Percentiles rank a stretch among this genome's conserved stretches.
Evolutionary conservation across 2,329 filamentous ascomycete species (phyloP).

Genomic region (Lecanicillium sp.): DNA sequence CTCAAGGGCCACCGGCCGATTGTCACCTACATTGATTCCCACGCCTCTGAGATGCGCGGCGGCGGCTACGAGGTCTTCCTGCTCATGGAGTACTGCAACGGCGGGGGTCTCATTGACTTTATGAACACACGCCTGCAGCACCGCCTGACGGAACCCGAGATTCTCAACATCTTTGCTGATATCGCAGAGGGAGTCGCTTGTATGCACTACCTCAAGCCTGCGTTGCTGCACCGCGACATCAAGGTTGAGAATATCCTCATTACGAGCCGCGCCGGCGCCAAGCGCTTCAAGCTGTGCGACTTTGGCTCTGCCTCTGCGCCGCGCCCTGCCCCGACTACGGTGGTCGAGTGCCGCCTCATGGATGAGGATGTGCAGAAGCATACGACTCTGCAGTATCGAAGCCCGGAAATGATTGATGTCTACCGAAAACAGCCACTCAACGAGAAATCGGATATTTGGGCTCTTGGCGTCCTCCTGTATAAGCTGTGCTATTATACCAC

Average conservation of each 20-base stretch:
- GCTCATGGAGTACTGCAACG: slow-evolving; percentile 95
- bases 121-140: slow-evolving; percentile 99
- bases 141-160: slow-evolving; percentile 93
- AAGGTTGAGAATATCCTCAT: slow-evolving; percentile 99
- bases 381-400: slow-evolving; percentile 94
- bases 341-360: slow-evolving; percentile 81
- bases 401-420: slow-evolving; percentile 97
- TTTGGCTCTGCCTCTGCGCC: slow-evolving; percentile 89
- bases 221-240: slow-evolving; percentile 84
- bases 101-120: slow-evolving; percentile 94
- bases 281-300: slow-evolving; percentile 92
- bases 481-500: slow-evolving; percentile 99
- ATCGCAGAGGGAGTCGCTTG: slow-evolving; percentile 93
- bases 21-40: slow-evolving; percentile 96
- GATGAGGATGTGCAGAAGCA: slow-evolving; percentile 97
- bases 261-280: slow-evolving; percentile 55
- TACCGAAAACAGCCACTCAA: slow-evolving; percentile 95
- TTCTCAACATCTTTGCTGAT: slow-evolving; percentile 93
- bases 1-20: slow-evolving; percentile 94
- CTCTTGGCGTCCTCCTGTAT: slow-evolving; percentile 87
- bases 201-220: slow-evolving; percentile 97
- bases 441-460: slow-evolving; percentile 99
- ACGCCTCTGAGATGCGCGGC: slow-evolving; percentile 86
- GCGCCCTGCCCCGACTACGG: slow-evolving; percentile 74
- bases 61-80: slow-evolving; percentile 97